Conservation (phyloP, 192 early-diverging fungal genomes). For the Polychytrium aggregatum region DNA sequence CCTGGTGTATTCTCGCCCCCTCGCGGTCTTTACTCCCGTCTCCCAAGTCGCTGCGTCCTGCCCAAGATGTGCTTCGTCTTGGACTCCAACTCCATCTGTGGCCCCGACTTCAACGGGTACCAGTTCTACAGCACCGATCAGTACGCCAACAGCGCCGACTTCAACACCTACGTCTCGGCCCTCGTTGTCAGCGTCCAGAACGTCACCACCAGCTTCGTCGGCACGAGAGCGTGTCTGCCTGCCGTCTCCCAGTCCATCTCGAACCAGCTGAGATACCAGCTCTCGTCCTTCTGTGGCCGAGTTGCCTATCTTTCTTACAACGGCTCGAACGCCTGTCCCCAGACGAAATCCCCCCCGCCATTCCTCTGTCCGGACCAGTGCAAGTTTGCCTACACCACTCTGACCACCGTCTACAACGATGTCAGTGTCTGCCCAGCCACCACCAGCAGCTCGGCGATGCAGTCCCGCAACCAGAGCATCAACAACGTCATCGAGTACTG, state of each 20-base stretch:
- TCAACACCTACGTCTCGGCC: background rate
- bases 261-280: background rate
- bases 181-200: background rate
- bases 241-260: too few species aligned
- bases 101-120: background rate
- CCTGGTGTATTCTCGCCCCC: too few species aligned
- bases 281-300: background rate
- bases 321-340: background rate
- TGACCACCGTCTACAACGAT: background rate
- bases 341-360: background rate
- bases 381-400: background rate
- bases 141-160: background rate
- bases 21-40: background rate
- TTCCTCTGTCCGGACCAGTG: background rate
- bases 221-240: background rate
- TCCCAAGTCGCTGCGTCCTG: background rate
- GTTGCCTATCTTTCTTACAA: background rate
- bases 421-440: background rate
- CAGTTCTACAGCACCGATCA: background rate
- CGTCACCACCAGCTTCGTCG: background rate
- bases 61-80: background rate
- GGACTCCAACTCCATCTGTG: background rate
- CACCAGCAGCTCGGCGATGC: background rate
- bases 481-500: background rate
- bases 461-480: background rate